Conservation (phyloP, 2,329 filamentous ascomycete genomes). For the Arthrobotrys megalospora region DNA sequence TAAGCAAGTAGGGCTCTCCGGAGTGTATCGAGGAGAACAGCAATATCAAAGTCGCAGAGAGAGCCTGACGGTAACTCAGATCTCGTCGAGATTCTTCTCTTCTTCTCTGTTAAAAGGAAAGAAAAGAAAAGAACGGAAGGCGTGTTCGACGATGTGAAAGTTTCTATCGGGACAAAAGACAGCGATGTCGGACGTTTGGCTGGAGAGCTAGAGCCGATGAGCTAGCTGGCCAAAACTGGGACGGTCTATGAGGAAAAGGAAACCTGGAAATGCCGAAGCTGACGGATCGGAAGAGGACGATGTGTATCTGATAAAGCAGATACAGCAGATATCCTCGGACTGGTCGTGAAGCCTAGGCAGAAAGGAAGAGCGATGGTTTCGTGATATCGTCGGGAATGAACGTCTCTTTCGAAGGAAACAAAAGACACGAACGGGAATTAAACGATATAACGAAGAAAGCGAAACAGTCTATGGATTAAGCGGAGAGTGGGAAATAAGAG, state of each 20-base stretch:
- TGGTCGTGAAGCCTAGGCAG: constrained; percentile 24
- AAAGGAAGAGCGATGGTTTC: constrained; percentile 37
- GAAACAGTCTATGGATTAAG: constrained; percentile 58
- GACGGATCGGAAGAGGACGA: constrained; percentile 6
- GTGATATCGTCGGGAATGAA: constrained; percentile 60
- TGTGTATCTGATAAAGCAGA: constrained; percentile 10
- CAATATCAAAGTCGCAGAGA: constrained; percentile 18
- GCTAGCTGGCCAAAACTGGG: constrained; percentile 22
- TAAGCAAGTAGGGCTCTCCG: constrained; percentile 10
- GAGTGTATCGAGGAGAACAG: constrained; percentile 2
- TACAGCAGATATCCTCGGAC: constrained; percentile 6
- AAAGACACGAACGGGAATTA: constrained; percentile 62
- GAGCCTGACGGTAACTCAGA: constrained; percentile 56
- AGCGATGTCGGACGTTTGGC: constrained; percentile 22
- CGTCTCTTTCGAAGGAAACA: constrained; percentile 61
- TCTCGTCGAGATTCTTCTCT: constrained; percentile 53
- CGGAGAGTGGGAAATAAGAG: constrained; percentile 47
- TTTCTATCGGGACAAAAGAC: constrained; percentile 26
- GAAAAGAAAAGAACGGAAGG: constrained; percentile 36
- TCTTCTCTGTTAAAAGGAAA: constrained; percentile 33
- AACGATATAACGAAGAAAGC: constrained; percentile 60
- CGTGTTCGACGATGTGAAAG: constrained; percentile 15
- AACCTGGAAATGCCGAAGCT: constrained; percentile 11
- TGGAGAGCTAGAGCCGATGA: constrained; percentile 22
- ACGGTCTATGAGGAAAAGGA: constrained; percentile 16